Conservation (phyloP, 441 rosid species). For the Croton setiger region DNA sequence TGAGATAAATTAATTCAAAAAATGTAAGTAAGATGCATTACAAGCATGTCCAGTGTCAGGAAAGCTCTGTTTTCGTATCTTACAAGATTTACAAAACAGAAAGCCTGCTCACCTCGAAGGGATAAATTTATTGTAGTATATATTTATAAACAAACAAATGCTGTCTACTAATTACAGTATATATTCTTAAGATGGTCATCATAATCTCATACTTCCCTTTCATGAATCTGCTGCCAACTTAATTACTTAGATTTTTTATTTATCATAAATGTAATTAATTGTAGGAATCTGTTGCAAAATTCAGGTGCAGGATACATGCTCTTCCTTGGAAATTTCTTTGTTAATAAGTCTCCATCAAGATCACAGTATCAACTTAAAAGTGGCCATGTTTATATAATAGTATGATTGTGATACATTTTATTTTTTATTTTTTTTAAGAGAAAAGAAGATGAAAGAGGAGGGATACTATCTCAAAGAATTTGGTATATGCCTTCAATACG, state of each 20-base stretch:
- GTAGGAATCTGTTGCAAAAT: background rate
- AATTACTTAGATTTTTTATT: constrained; percentile 3
- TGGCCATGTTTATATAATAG: no score
- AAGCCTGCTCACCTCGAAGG: constrained; percentile 37
- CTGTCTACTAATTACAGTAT: no score
- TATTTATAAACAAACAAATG: no score
- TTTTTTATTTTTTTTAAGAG: no score
- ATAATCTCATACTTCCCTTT: constrained; percentile 19
- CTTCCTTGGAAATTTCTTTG: background rate
- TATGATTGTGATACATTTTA: no score
- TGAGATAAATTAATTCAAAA: constrained; percentile 5
- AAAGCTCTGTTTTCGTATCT: constrained; percentile 41
- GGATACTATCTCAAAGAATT: no score
- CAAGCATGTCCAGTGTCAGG: constrained; percentile 22
- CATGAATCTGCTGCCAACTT: background rate
- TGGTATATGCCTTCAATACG: no score
- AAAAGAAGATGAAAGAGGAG: no score
- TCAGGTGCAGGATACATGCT: background rate
- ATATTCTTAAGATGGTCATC: background rate
- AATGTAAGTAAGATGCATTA: background rate
- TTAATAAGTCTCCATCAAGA: background rate
- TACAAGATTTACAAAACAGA: constrained; percentile 33
- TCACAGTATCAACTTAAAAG: no score
- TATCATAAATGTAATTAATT: constrained; percentile 7
- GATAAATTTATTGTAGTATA: constrained; percentile 9